Base-by-base conservation (phyloP, 2,329 filamentous ascomycete genomes). In the Chlorencoelia australis region DNA sequence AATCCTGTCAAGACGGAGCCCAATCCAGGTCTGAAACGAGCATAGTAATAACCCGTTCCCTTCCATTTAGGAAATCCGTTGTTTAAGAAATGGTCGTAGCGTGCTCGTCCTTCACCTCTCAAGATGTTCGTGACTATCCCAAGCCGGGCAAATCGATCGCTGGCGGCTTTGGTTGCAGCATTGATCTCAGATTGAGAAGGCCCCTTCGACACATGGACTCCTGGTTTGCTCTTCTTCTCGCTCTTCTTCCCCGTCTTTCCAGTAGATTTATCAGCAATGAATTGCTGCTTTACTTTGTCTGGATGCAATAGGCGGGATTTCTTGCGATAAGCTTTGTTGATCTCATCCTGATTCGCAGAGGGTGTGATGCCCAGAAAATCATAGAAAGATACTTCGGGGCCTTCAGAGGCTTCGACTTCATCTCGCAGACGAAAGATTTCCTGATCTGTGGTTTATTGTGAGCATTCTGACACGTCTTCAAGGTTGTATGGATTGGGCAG, bases 31-130 rank as follows among this genome's bases (percentile, higher is more conserved):
- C 91, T 76, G 71, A 89, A 95, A 40, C 91, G 79, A 53, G 78
- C 79, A 67, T 98, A 98, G 71, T 96, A 98, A 72, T 98, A 98
- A 44, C 91, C 89, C 29, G 89, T 95, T 40, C 91, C 91, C 66
- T 89, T 88, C 91, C 91, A 98, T 38, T 75, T 76, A 20, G 91
- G 91, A 66, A 98, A 98, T 43, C 91, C 91, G 61, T 96, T 87
- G 59, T 68, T 65, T 42, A 96, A 64, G 66, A 96, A 98, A 61
- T 95, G 82, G 59, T 98, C 89, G 62, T 98, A 98, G 45, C 91
- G 82, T 50, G 85, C 82, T 45, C 91, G 75, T 37, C 74, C 73
- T 3, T 82, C 67, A 1, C 89, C 86, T 50, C 83, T 79, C 35
- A 98, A 78, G 54, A 98, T 82, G 55, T 86, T 82, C 50, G 80